These are phyloP conservation scores for Monosporascus sp. DNA, from an alignment of 2,329 filamentous ascomycete species.

Conservation along the genomic window DNA sequence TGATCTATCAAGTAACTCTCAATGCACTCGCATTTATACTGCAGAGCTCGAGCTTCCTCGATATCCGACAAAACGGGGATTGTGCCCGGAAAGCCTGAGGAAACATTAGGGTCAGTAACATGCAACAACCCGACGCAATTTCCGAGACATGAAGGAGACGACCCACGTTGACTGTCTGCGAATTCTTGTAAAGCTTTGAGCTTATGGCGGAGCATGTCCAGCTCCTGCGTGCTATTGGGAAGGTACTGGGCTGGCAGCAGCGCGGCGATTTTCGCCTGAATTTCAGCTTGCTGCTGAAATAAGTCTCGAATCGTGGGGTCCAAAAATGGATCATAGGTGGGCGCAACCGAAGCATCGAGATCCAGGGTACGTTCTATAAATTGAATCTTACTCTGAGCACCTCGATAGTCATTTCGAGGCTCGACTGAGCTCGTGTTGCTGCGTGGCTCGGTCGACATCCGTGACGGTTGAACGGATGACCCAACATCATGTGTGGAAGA, in stretches of 20 bases:
- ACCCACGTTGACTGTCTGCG: constrained; percentile 45
- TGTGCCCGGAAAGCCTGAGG: constrained; percentile 32
- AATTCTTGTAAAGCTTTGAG: constrained; percentile 43
- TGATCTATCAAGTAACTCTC: constrained; percentile 45
- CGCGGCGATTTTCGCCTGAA: constrained; percentile 44
- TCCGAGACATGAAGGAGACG: constrained; percentile 6
- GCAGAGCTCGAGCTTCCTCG: constrained; percentile 51
- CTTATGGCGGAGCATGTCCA: constrained; percentile 52
- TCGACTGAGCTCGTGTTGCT: constrained; percentile 12
- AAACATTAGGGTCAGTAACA: constrained; percentile 11
- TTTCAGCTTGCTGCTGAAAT: constrained; percentile 48
- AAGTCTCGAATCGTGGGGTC: constrained; percentile 40
- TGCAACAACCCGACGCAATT: constrained; percentile 12
- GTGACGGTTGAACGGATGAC: not conserved
- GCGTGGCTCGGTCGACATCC: constrained; percentile 22
- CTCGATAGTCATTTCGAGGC: constrained; percentile 27
- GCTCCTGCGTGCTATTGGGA: constrained; percentile 42
- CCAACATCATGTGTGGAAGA: not conserved
- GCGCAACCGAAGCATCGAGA: constrained; percentile 21
- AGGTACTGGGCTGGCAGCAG: constrained; percentile 43
- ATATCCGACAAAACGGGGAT: constrained; percentile 45
- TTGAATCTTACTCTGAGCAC: constrained; percentile 12
- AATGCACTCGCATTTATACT: constrained; percentile 55
- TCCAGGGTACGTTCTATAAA: not conserved
- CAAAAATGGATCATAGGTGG: constrained; percentile 32